These are phyloP conservation scores for Pseudomassariella vexata DNA, from an alignment of 2,329 filamentous ascomycete species.

Conservation along the genomic window DNA sequence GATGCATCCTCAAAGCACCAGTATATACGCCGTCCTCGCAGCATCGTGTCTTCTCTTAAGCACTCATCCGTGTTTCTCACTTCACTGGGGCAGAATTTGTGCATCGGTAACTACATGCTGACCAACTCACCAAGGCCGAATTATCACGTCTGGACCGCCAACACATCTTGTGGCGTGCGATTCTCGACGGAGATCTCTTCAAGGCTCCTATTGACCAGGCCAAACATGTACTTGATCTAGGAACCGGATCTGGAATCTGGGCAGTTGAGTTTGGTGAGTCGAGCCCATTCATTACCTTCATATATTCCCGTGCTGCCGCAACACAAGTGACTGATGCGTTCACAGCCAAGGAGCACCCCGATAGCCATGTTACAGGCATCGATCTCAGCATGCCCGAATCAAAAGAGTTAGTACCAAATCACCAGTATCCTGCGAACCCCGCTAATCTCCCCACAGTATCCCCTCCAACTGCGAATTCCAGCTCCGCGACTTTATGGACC, in stretches of 20 bases:
- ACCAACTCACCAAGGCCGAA: too few relatives aligned
- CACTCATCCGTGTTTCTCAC: too few relatives aligned
- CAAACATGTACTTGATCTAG: constrained; percentile 18
- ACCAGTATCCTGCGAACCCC: background rate
- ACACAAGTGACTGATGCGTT: background rate
- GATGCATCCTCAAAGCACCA: too few relatives aligned
- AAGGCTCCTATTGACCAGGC: constrained; percentile 18
- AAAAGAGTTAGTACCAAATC: constrained; percentile 7
- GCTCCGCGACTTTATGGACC: constrained; percentile 18
- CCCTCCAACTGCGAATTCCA: constrained; percentile 18
- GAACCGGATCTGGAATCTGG: constrained; percentile 38
- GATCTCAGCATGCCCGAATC: constrained; percentile 20
- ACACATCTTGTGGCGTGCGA: too few relatives aligned
- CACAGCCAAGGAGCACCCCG: constrained; percentile 11
- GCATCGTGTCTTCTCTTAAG: too few relatives aligned
- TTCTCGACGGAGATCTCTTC: constrained; percentile 36
- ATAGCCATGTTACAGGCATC: constrained; percentile 15
- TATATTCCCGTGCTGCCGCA: background rate
- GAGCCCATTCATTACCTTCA: too few relatives aligned
- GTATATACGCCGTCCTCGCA: too few relatives aligned
- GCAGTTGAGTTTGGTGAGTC: constrained; percentile 27
- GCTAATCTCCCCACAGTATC: constrained; percentile 11
- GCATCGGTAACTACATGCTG: too few relatives aligned
- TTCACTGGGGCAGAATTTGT: too few relatives aligned
- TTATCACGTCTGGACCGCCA: too few relatives aligned